Conservation (phyloP, 78 protist species). For the Dictyostelium intermedium region DNA sequence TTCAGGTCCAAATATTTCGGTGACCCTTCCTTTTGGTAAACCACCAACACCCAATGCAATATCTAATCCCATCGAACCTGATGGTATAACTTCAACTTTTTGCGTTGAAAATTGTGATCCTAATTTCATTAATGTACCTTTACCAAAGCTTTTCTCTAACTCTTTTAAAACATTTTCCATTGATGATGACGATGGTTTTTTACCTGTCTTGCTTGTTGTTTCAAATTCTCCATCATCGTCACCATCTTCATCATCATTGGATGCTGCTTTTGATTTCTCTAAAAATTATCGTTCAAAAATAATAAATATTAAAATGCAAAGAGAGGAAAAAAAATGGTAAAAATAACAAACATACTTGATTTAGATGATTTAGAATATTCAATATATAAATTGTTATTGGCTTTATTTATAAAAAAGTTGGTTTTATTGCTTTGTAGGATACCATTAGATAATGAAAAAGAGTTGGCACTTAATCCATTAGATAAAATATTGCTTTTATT, state of each 20-base stretch:
- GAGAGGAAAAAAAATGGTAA: neutral
- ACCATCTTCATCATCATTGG: neutral
- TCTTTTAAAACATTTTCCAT: conserved; percentile 53
- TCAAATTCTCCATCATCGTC: neutral
- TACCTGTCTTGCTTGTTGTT: neutral
- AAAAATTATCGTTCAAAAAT: neutral
- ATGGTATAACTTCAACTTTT: conserved; percentile 73
- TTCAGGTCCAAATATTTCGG: conserved; percentile 88
- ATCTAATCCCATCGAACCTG: conserved; percentile 84
- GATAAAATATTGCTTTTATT: neutral
- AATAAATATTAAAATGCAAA: neutral
- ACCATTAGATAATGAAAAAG: neutral
- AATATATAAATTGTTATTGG: neutral
- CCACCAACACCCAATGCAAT: conserved; percentile 86
- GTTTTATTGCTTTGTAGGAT: too few relatives aligned
- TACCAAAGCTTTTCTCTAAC: conserved; percentile 75
- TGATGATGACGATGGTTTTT: neutral
- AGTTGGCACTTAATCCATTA: neutral
- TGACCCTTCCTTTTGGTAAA: conserved; percentile 72
- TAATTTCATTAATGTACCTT: conserved; percentile 67
- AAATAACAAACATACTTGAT: neutral
- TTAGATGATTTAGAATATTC: neutral
- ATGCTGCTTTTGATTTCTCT: neutral
- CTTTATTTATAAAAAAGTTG: neutral
- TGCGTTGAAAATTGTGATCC: conserved; percentile 57